Evolutionary conservation across 129 eudicot genomes (phyloP).

Genomic region (Flaveria ramosissima): DNA sequence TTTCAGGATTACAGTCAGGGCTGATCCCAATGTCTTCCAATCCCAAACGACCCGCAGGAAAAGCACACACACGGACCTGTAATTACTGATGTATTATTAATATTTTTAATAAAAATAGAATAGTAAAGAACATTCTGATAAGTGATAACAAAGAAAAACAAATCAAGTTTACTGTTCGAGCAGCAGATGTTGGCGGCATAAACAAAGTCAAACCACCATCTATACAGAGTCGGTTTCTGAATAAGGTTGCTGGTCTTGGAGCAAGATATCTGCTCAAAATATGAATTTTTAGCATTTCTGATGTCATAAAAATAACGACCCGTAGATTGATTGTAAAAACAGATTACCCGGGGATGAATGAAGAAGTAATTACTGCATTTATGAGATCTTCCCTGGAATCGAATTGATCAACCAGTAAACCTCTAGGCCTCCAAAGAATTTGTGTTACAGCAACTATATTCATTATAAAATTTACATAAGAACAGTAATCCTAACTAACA

Average conservation of each 20-base stretch:
- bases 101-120: background rate
- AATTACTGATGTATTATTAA: slow-evolving; percentile 6
- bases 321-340: background rate
- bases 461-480: slow-evolving; percentile 25
- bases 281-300: background rate
- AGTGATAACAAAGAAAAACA: slow-evolving; percentile 8
- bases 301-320: slow-evolving; percentile 14
- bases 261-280: slow-evolving; percentile 83
- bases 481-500: slow-evolving; percentile 9
- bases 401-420: slow-evolving; percentile 86
- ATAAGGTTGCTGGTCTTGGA: slow-evolving; percentile 93
- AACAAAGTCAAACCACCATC: slow-evolving; percentile 96
- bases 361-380: slow-evolving; percentile 89
- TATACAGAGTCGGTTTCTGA: slow-evolving; percentile 82
- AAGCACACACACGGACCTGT: slow-evolving; percentile 93
- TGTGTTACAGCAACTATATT: slow-evolving; percentile 93
- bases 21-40: slow-evolving; percentile 89
- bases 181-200: slow-evolving; percentile 99
- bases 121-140: background rate
- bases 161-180: slow-evolving; percentile 64
- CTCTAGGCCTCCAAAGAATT: slow-evolving; percentile 97
- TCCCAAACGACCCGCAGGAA: slow-evolving; percentile 83
- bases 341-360: slow-evolving; percentile 90
- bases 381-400: slow-evolving; percentile 98
- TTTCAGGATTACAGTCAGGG: slow-evolving; percentile 93